Base-by-base conservation (phyloP, 768 basidiomycete genomes). In the Leccinum rimulosum region DNA sequence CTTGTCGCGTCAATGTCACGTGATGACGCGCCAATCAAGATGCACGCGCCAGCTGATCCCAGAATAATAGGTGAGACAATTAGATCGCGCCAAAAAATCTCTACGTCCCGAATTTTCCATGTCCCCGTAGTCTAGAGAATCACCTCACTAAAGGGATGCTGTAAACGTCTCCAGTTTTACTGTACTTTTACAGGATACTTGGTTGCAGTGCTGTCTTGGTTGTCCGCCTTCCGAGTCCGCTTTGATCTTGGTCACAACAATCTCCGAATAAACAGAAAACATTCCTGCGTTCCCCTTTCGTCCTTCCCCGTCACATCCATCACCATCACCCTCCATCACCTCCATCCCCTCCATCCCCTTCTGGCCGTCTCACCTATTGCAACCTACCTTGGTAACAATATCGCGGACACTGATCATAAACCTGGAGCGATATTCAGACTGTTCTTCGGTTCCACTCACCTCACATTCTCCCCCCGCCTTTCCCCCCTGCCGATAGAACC, bases 1-100 rank as follows among this genome's bases (percentile, higher is more conserved):
- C 6, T 38, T 31, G 38, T 38, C 40, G 40, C 50, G 50, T 51
- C 19, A 12, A 11, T 0, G 6, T 54, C 68, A 71, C 62, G 58
- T 70, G 68, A 66, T 47, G 14, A 0, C 38, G 19, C n/a, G n/a
- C 4, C 17, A n/a, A 40, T 9, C n/a, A 61, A 40, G 40, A n/a
- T 40, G 40, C 40, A n/a, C 40, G 55, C 54, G 63, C n/a, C 59
- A 28, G 49, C 8, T 57, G n/a, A 17, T 49, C 22, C 14, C 56
- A 57, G 43, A 54, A 60, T 47, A 63, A 68, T 38, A 58, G 49
- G 6, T 61, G 58, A 70, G 61, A 64, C 64, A 67, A 22, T 22
- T 43, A 50, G 14, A 35, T 28, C 49, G 27, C 27, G 35, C 47
- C 22, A 36, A 58, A 14, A 10, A 51, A 25, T 48, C 43, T 48